Evolutionary conservation across 345 rosid genomes (phyloP), one percentile per base, ranked within the genome.

Genomic region (Chamaenerion angustifolium): DNA sequence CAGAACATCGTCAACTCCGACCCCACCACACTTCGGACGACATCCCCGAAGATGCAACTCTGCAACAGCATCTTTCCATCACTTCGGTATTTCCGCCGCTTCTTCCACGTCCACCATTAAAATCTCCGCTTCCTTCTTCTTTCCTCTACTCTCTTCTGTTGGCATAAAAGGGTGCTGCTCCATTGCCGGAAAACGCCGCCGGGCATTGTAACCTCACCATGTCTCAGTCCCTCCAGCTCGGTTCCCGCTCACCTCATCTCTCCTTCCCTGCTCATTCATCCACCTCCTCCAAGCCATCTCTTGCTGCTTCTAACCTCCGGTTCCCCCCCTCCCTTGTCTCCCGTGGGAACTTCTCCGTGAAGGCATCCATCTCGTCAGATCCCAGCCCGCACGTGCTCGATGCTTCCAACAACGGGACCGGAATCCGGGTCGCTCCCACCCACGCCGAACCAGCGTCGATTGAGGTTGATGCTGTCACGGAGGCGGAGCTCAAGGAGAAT

Each of bases 401-500:
- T 31, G 37, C 64, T 49, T 71, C 95, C 16, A 69, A 69, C 2
- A 92, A 87, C 49, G 95, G 94, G 4, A 46, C 58, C 27, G 67
- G 66, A 40, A 61, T 64, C 45, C 58, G 54, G 35, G 40, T 47
- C 21, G 27, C 58, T 2, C 16, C 67, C 0, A 35, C 49, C 11
- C 13, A 42, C 48, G 23, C 44, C 52, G 46, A 42, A 14, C 35
- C 42, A 2, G 48, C 46, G 37, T 42, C 16, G 10, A 43, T 76
- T 65, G 95, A 93, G 19, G 97, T 93, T 44, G 99, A 93, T 48
- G 52, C 94, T 0, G 97, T 93, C 35, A 88, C 96, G 48, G 99
- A 93, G 71, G 74, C 65, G 6, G 99, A 93, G 64, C 60, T 93
- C 61, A 88, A 88, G 76, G 96, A 93, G 94, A 93, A 93, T n/a